Percentiles rank a stretch among this genome's conserved stretches.
Conservation (phyloP, 1,284 basidiomycete genomes). For the Thecaphora thlaspeos region DNA sequence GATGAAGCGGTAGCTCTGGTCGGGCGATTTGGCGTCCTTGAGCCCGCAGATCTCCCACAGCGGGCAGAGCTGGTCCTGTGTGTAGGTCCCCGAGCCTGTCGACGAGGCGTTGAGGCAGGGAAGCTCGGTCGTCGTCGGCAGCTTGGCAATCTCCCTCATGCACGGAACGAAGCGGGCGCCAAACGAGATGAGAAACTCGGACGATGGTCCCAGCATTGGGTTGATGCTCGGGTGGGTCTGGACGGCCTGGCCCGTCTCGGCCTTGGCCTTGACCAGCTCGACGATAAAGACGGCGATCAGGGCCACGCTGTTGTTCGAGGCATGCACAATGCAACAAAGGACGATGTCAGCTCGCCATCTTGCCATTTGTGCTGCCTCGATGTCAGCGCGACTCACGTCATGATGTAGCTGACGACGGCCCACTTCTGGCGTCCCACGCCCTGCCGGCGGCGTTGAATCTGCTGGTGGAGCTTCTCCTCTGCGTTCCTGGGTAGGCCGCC, state of each 20-base stretch:
- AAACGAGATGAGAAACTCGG: conserved; percentile 77
- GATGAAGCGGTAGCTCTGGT: conserved; percentile 79
- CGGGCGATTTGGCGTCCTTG: conserved; percentile 65
- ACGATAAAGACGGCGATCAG: conserved; percentile 62
- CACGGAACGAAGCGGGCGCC: conserved; percentile 85
- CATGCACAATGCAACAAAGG: too few relatives aligned
- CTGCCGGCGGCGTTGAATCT: conserved; percentile 62
- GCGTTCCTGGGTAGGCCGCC: conserved; percentile 9
- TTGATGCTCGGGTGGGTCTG: conserved; percentile 72
- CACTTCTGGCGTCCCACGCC: conserved; percentile 78
- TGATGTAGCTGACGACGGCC: conserved; percentile 67
- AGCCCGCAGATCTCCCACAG: conserved; percentile 84
- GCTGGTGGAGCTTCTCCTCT: conserved; percentile 40
- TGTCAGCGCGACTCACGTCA: conserved; percentile 11
- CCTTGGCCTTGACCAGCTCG: conserved; percentile 51
- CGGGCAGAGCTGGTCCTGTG: conserved; percentile 65
- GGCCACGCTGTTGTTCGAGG: conserved; percentile 59
- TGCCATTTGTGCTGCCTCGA: too few relatives aligned
- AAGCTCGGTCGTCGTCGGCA: conserved; percentile 62
- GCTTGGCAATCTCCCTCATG: conserved; percentile 67
- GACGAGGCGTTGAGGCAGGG: conserved; percentile 65
- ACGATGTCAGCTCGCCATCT: neutral
- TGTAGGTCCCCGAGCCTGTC: conserved; percentile 52
- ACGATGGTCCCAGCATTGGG: conserved; percentile 86
- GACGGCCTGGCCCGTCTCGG: conserved; percentile 54